These are phyloP conservation scores for Aspergillus brunneoviolaceus DNA, from an alignment of 2,329 filamentous ascomycete species.

Conservation along the genomic window DNA sequence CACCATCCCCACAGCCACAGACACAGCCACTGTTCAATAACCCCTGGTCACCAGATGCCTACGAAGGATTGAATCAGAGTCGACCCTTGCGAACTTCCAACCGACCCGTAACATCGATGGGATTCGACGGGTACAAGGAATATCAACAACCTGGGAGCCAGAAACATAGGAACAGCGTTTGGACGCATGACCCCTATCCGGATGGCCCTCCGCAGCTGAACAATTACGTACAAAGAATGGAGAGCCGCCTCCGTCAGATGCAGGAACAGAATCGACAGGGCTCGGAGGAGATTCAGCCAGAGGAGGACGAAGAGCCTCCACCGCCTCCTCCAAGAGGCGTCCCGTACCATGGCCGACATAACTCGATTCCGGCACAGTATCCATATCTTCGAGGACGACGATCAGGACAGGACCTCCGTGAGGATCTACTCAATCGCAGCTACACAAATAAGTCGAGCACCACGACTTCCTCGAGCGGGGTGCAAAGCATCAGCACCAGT, in stretches of 20 bases:
- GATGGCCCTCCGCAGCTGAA: constrained; percentile 69
- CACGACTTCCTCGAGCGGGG: constrained; percentile 73
- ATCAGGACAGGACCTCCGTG: constrained; percentile 71
- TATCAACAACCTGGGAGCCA: constrained; percentile 59
- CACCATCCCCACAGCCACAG: constrained; percentile 50
- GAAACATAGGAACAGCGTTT: constrained; percentile 47
- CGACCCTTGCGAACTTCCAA: constrained; percentile 36
- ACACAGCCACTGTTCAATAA: constrained; percentile 51
- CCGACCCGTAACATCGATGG: constrained; percentile 73
- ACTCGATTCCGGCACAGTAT: constrained; percentile 42
- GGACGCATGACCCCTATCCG: constrained; percentile 36
- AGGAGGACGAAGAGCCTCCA: constrained; percentile 53
- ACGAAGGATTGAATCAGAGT: constrained; percentile 54
- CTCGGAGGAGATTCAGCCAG: constrained; percentile 53
- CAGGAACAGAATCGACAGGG: constrained; percentile 53
- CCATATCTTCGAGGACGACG: constrained; percentile 41
- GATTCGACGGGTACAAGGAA: constrained; percentile 58
- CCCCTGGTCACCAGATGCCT: constrained; percentile 90
- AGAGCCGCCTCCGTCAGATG: constrained; percentile 72
- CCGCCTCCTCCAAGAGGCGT: constrained; percentile 62
- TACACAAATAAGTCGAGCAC: constrained; percentile 85
- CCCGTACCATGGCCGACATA: constrained; percentile 43
- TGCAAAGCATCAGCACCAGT: constrained; percentile 66
- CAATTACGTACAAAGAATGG: constrained; percentile 91
- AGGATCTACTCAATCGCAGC: constrained; percentile 69